Conservation (phyloP, 116 monocot genomes). For the Dioscorea cayenensis region DNA sequence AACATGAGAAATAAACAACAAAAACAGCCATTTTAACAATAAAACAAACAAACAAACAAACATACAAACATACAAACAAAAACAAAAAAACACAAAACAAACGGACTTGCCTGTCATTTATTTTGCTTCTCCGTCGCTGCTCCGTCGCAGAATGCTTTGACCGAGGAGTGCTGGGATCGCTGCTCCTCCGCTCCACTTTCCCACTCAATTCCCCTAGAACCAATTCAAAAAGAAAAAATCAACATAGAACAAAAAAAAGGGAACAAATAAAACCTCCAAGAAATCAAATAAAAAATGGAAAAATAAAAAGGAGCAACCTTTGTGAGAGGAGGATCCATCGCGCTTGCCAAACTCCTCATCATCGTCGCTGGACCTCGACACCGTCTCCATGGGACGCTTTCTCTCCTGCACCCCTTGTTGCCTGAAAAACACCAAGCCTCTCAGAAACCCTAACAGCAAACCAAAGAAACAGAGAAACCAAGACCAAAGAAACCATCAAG, state of each 20-base stretch:
- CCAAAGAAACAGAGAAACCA: neutral
- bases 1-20: neutral
- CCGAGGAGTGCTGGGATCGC: conserved; percentile 44
- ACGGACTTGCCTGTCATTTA: conserved; percentile 54
- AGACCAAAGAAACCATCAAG: neutral
- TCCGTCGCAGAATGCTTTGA: conserved; percentile 91
- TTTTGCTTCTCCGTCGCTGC: conserved; percentile 85
- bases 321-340: neutral
- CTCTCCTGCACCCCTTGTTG: neutral
- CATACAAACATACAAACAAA: no score
- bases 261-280: neutral
- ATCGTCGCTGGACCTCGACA: conserved; percentile 18
- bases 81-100: neutral
- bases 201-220: conserved; percentile 9
- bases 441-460: neutral
- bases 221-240: neutral
- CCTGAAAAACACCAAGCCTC: neutral
- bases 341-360: conserved; percentile 18
- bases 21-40: neutral
- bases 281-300: neutral
- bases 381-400: conserved; percentile 10
- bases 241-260: neutral
- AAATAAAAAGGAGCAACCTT: neutral
- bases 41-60: neutral
- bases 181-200: conserved; percentile 15